Conservation (phyloP, 768 basidiomycete species). For the Russula brevipes region DNA sequence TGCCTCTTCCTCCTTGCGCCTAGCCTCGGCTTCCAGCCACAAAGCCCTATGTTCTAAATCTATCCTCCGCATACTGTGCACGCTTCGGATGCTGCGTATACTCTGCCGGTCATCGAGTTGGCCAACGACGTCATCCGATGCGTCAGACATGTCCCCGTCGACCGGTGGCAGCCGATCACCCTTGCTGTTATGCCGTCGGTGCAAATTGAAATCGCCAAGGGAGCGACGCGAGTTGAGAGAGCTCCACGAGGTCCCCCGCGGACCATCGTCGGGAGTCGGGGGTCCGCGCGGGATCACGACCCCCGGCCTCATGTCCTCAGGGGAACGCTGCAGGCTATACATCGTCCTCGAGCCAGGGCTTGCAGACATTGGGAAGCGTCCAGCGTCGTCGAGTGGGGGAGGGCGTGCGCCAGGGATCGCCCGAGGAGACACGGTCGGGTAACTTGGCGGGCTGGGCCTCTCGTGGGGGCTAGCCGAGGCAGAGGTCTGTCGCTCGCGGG, state of each 20-base stretch:
- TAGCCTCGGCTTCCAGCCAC: conserved; percentile 23
- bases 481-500: too few species aligned
- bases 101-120: conserved; percentile 22
- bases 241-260: conserved; percentile 16
- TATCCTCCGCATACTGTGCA: conserved; percentile 20
- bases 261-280: conserved; percentile 4
- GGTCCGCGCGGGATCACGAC: too few species aligned
- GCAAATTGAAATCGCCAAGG: conserved; percentile 7
- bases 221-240: conserved; percentile 23
- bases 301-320: too few species aligned
- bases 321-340: too few species aligned
- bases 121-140: conserved; percentile 20
- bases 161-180: conserved; percentile 11
- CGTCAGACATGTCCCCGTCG: conserved; percentile 15
- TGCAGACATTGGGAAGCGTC: too few species aligned
- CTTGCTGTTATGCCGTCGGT: conserved; percentile 19
- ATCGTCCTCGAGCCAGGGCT: too few species aligned
- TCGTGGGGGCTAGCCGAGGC: too few species aligned
- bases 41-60: conserved; percentile 26
- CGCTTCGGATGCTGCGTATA: conserved; percentile 12
- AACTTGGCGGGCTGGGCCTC: too few species aligned
- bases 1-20: conserved; percentile 29
- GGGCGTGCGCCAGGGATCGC: too few species aligned
- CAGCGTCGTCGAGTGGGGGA: too few species aligned
- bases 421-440: too few species aligned